Base-by-base conservation (phyloP, 169 alveolate species). In the Pseudocohnilembus persalinus region DNA sequence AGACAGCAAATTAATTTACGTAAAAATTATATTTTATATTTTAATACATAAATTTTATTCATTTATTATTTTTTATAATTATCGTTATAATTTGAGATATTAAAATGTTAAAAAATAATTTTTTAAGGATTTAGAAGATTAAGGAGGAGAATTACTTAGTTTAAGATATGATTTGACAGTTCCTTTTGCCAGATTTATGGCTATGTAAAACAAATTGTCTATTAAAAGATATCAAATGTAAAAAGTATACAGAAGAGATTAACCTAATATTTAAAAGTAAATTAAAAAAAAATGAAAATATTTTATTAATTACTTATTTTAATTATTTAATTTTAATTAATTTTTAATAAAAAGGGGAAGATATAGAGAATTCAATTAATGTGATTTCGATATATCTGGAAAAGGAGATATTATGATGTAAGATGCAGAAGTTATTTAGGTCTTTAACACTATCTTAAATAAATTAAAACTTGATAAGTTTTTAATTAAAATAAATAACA, bases 311-410 rank as follows among this genome's bases (percentile, higher is more conserved):
- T 49, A 11, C 68, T 49, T 11, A 49, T 49, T 49, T 49, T 49
- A 49, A 11, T 49, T 20, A 49, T 49, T 49, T 49, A 49, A 4
- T 11, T 49, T 49, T 98, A 97, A 87, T 94, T 97, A 96, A 11
- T 49, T 20, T 49, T 49, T 20, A 49, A 11, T 49, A 11, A 90
- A 91, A 81, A 94, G 97, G 84, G 99, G 99, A 28, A 91, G 99
- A 81, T 98, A 94, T 90, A 92, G 99, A 76, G 99, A 98, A 88
- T 98, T 98, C 88, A 97, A 96, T 83, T 99, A 98, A 92, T 98
- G 99, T 84, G 99, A 98, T 90, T 95, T 98, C 82, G 99, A 98
- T 92, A 97, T 97, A 79, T 99, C 98, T 33, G 99, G 99, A 29
- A 89, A 84, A 29, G 95, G 93, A 93, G 98, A 96, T 29, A 81